Conservation (phyloP, 371 early-diverging fungal species). For the Umbelopsis sp. region DNA sequence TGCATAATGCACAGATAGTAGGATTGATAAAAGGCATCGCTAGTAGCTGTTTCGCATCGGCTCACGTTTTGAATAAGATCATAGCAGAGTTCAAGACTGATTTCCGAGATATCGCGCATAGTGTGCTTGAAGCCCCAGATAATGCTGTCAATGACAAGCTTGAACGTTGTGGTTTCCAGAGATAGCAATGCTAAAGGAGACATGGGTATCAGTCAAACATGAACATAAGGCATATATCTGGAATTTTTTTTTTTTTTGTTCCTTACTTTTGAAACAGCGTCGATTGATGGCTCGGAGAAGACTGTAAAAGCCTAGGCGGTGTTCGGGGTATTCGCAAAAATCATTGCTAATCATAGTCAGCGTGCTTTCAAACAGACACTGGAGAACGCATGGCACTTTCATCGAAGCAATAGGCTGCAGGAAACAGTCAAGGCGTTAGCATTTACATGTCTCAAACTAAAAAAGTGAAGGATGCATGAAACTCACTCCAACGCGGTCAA, state of each 20-base stretch:
- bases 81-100: constrained; percentile 81
- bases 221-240: no score
- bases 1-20: constrained; percentile 89
- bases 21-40: constrained; percentile 88
- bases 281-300: constrained; percentile 85
- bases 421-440: background rate
- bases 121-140: constrained; percentile 99
- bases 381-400: constrained; percentile 82
- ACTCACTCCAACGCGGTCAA: constrained; percentile 77
- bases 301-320: constrained; percentile 92
- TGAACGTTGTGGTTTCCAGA: constrained; percentile 82
- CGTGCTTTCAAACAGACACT: constrained; percentile 93
- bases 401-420: constrained; percentile 72
- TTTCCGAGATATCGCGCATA: constrained; percentile 95
- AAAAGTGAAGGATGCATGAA: no score
- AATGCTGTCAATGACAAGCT: constrained; percentile 88
- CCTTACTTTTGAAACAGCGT: constrained; percentile 76
- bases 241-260: background rate
- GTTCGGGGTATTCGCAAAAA: constrained; percentile 96
- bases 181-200: constrained; percentile 61
- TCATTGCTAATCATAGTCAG: constrained; percentile 98
- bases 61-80: constrained; percentile 85
- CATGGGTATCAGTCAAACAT: background rate
- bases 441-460: no score
- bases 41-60: constrained; percentile 74